phyloP scores from a whole-genome alignment of 345 rosid species.

The Populus pruinosa region DNA sequence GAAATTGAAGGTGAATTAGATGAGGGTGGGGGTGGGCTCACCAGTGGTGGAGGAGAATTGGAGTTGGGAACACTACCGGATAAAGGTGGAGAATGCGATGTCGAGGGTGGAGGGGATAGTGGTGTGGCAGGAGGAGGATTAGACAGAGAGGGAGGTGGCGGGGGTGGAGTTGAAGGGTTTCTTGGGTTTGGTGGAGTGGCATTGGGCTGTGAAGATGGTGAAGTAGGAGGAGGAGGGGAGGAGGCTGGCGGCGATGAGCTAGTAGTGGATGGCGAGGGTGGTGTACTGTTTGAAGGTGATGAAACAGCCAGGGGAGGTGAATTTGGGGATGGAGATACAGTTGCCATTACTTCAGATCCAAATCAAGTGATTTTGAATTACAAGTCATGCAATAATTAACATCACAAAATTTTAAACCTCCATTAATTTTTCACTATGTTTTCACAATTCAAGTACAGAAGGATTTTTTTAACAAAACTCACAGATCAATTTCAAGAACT shows the following conservation, averaged over 20 bases:
- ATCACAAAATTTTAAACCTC: constrained; percentile 11
- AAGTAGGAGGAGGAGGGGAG: constrained; percentile 27
- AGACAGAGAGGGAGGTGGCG: constrained; percentile 17
- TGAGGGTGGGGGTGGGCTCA: constrained; percentile 20
- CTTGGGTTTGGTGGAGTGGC: constrained; percentile 37
- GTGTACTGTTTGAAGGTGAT: constrained; percentile 26
- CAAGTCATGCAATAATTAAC: constrained; percentile 7
- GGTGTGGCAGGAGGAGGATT: constrained; percentile 15
- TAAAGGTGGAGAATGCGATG: constrained; percentile 13
- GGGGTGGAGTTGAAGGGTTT: constrained; percentile 29
- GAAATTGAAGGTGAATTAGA: constrained; percentile 17
- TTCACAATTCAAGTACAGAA: not conserved
- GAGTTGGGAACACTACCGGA: not conserved
- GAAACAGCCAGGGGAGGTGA: constrained; percentile 48
- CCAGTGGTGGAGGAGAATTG: not conserved
- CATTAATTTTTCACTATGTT: not conserved
- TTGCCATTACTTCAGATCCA: constrained; percentile 48
- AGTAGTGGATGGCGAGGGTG: constrained; percentile 26
- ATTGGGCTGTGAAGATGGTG: constrained; percentile 21
- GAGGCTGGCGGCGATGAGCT: constrained; percentile 30
- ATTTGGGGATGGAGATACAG: constrained; percentile 51
- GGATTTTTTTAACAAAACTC: constrained; percentile 9
- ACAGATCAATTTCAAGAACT: constrained; percentile 4
- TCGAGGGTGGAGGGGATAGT: not conserved
- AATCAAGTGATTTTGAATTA: not conserved